Percentiles rank a stretch among this genome's conserved stretches.
These are phyloP conservation scores for Mercurialis annua DNA, from an alignment of 345 rosid species.

Conservation along the genomic window DNA sequence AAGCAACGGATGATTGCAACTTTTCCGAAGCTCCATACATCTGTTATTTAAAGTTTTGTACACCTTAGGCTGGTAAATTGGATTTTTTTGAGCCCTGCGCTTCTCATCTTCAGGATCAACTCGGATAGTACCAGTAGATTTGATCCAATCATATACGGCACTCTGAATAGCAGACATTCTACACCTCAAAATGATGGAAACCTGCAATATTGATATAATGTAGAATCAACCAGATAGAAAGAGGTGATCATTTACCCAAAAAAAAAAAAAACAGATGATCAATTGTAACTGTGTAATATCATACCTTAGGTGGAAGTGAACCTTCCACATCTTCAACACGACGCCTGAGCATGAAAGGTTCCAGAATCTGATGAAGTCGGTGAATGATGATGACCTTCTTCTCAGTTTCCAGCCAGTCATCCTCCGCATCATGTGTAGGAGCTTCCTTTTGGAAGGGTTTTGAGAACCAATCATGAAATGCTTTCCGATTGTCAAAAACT, in stretches of 20 bases:
- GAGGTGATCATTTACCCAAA: constrained; percentile 8
- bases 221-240: constrained; percentile 19
- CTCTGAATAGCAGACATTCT: constrained; percentile 98
- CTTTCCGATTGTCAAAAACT: constrained; percentile 98
- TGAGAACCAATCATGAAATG: constrained; percentile 99
- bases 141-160: constrained; percentile 98
- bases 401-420: constrained; percentile 99
- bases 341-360: constrained; percentile 99
- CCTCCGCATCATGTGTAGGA: constrained; percentile 78
- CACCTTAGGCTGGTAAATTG: constrained; percentile 70
- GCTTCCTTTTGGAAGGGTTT: constrained; percentile 96
- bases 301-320: constrained; percentile 98
- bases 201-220: constrained; percentile 51
- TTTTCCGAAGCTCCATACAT: constrained; percentile 98
- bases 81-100: constrained; percentile 69
- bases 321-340: constrained; percentile 99
- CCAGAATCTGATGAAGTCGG: constrained; percentile 97
- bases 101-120: constrained; percentile 96
- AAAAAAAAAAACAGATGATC: too few species aligned
- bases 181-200: constrained; percentile 85
- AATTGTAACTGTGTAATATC: neutral
- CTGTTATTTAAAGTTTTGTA: constrained; percentile 81
- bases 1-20: constrained; percentile 97
- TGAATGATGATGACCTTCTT: constrained; percentile 98
- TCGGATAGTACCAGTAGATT: constrained; percentile 92